These are phyloP conservation scores for Strobilomyces dryophilus DNA, from an alignment of 768 basidiomycete genomes.

Conservation along the genomic window DNA sequence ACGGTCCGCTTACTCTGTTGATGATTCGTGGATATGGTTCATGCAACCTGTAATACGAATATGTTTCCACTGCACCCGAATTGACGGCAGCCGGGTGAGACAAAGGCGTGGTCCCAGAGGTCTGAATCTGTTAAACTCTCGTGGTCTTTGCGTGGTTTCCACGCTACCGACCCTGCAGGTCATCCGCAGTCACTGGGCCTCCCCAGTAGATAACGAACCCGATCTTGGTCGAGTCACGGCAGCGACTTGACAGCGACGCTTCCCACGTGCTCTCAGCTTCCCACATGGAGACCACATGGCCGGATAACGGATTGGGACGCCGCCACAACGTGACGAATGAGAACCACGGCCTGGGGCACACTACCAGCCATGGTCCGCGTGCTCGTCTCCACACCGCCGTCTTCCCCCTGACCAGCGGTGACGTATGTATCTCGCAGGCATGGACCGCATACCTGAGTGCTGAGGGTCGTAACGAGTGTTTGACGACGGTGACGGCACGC, in stretches of 20 bases:
- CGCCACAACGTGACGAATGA: neutral
- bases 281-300: neutral
- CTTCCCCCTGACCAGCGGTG: neutral
- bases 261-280: neutral
- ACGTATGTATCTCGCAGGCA: neutral
- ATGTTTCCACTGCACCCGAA: neutral
- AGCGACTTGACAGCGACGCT: neutral
- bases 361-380: neutral
- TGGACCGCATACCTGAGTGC: neutral
- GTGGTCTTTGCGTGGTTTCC: slow-evolving; percentile 16
- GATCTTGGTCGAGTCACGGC: neutral
- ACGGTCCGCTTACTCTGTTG: slow-evolving; percentile 15
- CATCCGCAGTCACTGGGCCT: neutral
- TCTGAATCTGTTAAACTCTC: neutral
- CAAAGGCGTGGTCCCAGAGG: neutral
- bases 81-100: neutral
- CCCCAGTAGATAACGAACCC: neutral
- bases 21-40: slow-evolving; percentile 15
- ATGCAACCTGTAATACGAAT: slow-evolving; percentile 13
- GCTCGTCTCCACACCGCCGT: too few species aligned
- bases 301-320: neutral
- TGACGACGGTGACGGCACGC: neutral
- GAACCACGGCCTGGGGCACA: neutral
- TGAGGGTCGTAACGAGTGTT: neutral
- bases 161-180: slow-evolving; percentile 14